Percentiles rank a stretch among this genome's conserved stretches.
Evolutionary conservation across 2,329 filamentous ascomycete genomes (phyloP).

Genomic region (Intubia oerlemansii): DNA sequence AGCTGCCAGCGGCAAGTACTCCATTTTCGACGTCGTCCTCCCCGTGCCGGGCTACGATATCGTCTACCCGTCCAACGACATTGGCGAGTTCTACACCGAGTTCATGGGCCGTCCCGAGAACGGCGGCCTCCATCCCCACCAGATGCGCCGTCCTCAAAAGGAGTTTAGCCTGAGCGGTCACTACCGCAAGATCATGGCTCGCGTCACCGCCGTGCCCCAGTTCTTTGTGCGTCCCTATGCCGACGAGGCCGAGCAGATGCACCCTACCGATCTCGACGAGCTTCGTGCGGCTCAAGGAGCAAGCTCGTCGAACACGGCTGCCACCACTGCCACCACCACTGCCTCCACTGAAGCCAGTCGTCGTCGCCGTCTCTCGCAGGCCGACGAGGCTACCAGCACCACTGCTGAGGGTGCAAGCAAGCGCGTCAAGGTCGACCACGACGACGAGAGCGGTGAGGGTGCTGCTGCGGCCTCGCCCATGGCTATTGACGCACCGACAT

Average conservation of each 20-base stretch:
- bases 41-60: constrained; percentile 87
- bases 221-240: constrained; percentile 51
- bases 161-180: constrained; percentile 77
- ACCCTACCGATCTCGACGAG: constrained; percentile 66
- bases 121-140: constrained; percentile 56
- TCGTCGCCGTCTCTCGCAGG: constrained; percentile 1
- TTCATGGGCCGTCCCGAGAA: constrained; percentile 72
- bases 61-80: constrained; percentile 62
- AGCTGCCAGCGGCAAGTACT: constrained; percentile 51
- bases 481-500: not conserved
- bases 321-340: not conserved
- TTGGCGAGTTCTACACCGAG: constrained; percentile 62
- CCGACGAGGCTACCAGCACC: too few species aligned
- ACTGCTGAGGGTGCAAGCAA: constrained; percentile 18
- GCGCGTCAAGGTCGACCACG: constrained; percentile 16
- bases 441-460: not conserved
- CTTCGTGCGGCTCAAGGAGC: constrained; percentile 24
- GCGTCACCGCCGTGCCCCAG: constrained; percentile 40
- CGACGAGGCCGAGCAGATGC: constrained; percentile 60
- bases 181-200: constrained; percentile 68
- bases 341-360: too few species aligned
- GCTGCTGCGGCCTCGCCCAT: not conserved
- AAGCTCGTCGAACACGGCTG: not conserved
- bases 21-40: constrained; percentile 73
- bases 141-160: constrained; percentile 71